Evolutionary conservation across 1,139 yeast species (phyloP).

Genomic region (Debaryomyces robertsiae): DNA sequence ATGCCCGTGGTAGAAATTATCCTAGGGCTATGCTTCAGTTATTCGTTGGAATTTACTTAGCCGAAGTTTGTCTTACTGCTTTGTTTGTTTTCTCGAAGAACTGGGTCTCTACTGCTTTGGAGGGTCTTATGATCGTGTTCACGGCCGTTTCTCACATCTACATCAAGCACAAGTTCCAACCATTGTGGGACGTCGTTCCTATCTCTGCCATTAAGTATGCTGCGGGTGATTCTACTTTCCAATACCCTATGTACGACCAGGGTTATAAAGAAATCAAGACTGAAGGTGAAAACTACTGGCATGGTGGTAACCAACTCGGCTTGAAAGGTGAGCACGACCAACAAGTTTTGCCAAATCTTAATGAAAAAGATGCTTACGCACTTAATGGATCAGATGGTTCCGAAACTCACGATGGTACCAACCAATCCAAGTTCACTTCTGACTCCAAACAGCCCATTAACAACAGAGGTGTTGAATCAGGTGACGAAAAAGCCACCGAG

Average conservation of each 20-base stretch:
- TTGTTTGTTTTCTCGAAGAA: slow-evolving; percentile 68
- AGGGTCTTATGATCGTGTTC: slow-evolving; percentile 51
- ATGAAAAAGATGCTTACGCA: slow-evolving; percentile 6
- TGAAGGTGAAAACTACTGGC: slow-evolving; percentile 56
- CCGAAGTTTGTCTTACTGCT: slow-evolving; percentile 66
- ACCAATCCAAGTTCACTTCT: slow-evolving; percentile 1
- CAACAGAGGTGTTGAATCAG: slow-evolving; percentile 4
- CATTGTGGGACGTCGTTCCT: slow-evolving; percentile 69
- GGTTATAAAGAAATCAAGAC: slow-evolving; percentile 59
- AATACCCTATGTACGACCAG: slow-evolving; percentile 60
- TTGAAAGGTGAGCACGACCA: slow-evolving; percentile 27
- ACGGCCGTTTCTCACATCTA: slow-evolving; percentile 60
- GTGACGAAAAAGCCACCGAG: slow-evolving; percentile 3
- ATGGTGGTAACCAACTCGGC: slow-evolving; percentile 48
- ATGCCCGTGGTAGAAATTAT: slow-evolving; percentile 67
- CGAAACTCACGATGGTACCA: slow-evolving; percentile 2
- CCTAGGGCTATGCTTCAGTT: slow-evolving; percentile 67
- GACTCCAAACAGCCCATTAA: slow-evolving; percentile 2
- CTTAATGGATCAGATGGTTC: slow-evolving; percentile 4
- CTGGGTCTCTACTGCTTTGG: slow-evolving; percentile 74
- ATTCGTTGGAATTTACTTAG: slow-evolving; percentile 65
- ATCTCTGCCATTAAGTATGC: slow-evolving; percentile 68
- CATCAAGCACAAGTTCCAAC: slow-evolving; percentile 58
- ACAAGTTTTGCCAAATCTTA: slow-evolving; percentile 28
- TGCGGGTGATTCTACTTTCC: slow-evolving; percentile 52